Percentiles rank a stretch among this genome's conserved stretches.
phyloP scores from a whole-genome alignment of 2,329 filamentous ascomycete genomes.

The Talaromyces sp. region DNA sequence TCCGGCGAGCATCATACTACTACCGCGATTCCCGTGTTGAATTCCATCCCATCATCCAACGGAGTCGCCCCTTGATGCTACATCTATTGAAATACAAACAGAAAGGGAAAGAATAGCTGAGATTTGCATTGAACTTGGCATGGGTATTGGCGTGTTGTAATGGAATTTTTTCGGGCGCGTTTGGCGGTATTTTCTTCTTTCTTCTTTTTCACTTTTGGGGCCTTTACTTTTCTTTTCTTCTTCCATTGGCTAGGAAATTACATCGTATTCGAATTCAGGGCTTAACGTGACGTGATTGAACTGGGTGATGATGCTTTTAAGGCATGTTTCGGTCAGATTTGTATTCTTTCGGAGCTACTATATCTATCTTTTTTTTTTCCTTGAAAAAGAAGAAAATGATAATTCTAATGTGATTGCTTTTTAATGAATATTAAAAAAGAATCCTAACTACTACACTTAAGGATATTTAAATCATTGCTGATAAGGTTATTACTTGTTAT shows the following conservation, averaged over 20 bases:
- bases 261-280: neutral
- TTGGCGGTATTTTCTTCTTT: neutral
- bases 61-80: neutral
- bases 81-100: neutral
- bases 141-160: neutral
- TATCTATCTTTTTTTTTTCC: neutral
- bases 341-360: neutral
- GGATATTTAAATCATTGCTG: neutral
- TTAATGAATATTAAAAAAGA: neutral
- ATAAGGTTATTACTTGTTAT: neutral
- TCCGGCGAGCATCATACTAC: slow-evolving; percentile 15
- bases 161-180: neutral
- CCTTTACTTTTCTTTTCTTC: neutral
- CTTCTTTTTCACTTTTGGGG: neutral
- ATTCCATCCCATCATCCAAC: neutral
- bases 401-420: neutral
- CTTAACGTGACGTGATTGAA: neutral
- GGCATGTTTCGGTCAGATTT: neutral
- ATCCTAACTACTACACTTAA: neutral
- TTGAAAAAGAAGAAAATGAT: neutral
- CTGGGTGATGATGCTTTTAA: neutral
- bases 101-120: neutral
- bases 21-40: neutral
- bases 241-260: neutral
- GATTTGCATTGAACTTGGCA: neutral